These are phyloP conservation scores for Blumeria graminis DNA, from an alignment of 2,329 filamentous ascomycete genomes.

Conservation along the genomic window DNA sequence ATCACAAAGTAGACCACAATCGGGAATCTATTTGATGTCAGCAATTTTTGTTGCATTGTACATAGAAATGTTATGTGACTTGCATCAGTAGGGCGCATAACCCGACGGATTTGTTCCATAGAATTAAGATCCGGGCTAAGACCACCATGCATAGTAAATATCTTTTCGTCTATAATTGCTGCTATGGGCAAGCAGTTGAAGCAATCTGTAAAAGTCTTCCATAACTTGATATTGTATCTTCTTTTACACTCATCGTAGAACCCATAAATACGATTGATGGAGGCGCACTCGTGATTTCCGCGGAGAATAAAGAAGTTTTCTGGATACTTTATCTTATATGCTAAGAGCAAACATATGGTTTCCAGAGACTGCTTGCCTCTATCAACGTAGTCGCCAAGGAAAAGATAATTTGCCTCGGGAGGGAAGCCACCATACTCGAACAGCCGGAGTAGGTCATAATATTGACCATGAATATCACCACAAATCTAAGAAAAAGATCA, in stretches of 20 bases:
- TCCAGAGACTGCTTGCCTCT: slow-evolving; percentile 88
- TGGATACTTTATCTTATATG: slow-evolving; percentile 96
- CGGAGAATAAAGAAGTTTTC: slow-evolving; percentile 99
- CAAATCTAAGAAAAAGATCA: slow-evolving; percentile 34
- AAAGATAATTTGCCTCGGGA: slow-evolving; percentile 75
- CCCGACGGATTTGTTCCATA: slow-evolving; percentile 96
- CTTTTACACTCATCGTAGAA: slow-evolving; percentile 99
- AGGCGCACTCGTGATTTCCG: slow-evolving; percentile 97
- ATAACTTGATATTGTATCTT: slow-evolving; percentile 96
- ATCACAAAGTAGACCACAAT: slow-evolving; percentile 88
- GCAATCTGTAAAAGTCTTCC: slow-evolving; percentile 93
- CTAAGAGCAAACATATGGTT: slow-evolving; percentile 75
- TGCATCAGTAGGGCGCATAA: slow-evolving; percentile 85
- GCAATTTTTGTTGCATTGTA: no score
- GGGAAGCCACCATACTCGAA: slow-evolving; percentile 98
- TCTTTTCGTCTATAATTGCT: slow-evolving; percentile 90
- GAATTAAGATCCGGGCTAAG: slow-evolving; percentile 77
- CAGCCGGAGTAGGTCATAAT: slow-evolving; percentile 84
- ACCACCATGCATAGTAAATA: slow-evolving; percentile 91
- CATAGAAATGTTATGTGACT: not conserved
- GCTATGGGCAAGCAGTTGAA: slow-evolving; percentile 85
- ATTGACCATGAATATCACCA: slow-evolving; percentile 89
- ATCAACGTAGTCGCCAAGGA: slow-evolving; percentile 90
- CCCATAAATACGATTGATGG: slow-evolving; percentile 96
- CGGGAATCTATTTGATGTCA: slow-evolving; percentile 27